These are phyloP conservation scores for Nymphaea colorata DNA, from an alignment of 164 flowering plant genomes.

Conservation along the genomic window DNA sequence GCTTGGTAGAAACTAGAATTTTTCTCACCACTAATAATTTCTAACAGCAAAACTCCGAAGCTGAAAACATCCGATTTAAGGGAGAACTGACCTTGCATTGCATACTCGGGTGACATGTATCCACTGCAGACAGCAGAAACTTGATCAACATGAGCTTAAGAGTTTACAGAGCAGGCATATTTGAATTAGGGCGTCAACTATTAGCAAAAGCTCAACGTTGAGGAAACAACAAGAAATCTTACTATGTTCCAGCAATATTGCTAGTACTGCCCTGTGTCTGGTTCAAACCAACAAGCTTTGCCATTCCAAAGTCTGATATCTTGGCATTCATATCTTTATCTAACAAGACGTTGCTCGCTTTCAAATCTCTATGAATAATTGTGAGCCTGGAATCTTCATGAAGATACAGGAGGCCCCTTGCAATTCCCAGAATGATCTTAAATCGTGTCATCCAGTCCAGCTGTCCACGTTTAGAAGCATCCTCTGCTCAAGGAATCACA, in stretches of 20 bases:
- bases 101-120: conserved; percentile 21
- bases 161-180: conserved; percentile 1
- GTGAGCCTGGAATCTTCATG: conserved; percentile 47
- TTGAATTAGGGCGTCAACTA: not conserved
- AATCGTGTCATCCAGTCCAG: conserved; percentile 20
- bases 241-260: conserved; percentile 29
- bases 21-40: conserved; percentile 15
- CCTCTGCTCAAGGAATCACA: not conserved
- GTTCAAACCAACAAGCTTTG: conserved; percentile 25
- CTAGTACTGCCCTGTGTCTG: conserved; percentile 13
- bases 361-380: conserved; percentile 51
- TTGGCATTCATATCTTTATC: conserved; percentile 41
- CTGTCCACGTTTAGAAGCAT: conserved; percentile 3
- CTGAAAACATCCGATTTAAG: conserved; percentile 15
- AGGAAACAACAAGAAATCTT: conserved; percentile 5
- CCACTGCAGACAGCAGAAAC: conserved; percentile 9
- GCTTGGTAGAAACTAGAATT: conserved; percentile 1
- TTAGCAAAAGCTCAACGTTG: not conserved
- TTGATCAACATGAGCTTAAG: not conserved
- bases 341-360: conserved; percentile 41
- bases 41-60: conserved; percentile 17
- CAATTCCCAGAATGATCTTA: conserved; percentile 26
- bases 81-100: conserved; percentile 12
- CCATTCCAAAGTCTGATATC: conserved; percentile 48
- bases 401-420: conserved; percentile 47